phyloP scores from a whole-genome alignment of 148 eudicot genomes.

The Arbutus unedo region DNA sequence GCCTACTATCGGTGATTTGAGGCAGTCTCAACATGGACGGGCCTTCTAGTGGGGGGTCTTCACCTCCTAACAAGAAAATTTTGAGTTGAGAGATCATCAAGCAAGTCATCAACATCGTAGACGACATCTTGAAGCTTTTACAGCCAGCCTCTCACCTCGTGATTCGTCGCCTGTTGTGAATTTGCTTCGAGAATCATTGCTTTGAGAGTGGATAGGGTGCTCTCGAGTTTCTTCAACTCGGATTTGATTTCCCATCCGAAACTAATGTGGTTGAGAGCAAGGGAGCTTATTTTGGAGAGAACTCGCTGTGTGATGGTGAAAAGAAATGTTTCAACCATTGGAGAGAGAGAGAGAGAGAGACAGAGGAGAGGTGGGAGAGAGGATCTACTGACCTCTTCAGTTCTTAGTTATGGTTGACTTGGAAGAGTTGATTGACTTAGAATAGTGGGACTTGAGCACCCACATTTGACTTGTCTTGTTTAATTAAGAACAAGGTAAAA shows the following conservation, averaged over 20 bases:
- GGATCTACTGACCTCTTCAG: too few species aligned
- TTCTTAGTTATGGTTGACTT: too few species aligned
- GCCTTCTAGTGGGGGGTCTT: too few species aligned
- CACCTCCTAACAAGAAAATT: too few species aligned
- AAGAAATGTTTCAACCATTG: slow-evolving; percentile 21
- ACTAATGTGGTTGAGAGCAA: not conserved
- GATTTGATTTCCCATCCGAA: slow-evolving; percentile 8
- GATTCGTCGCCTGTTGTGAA: slow-evolving; percentile 12
- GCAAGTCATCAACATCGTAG: slow-evolving; percentile 18
- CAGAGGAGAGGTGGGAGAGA: not conserved
- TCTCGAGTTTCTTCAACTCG: slow-evolving; percentile 17
- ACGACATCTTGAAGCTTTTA: slow-evolving; percentile 13
- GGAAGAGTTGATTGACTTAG: too few species aligned
- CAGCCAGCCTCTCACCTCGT: slow-evolving; percentile 15
- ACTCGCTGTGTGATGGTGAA: slow-evolving; percentile 7
- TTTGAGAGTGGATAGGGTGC: slow-evolving; percentile 18
- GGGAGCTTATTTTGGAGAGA: slow-evolving; percentile 2
- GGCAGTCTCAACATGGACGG: too few species aligned
- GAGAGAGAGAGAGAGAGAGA: too few species aligned
- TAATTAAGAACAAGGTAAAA: too few species aligned
- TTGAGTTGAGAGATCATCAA: slow-evolving; percentile 12
- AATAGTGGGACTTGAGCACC: too few species aligned
- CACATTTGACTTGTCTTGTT: too few species aligned
- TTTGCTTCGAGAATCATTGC: slow-evolving; percentile 17
- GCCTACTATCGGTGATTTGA: too few species aligned